phyloP scores from a whole-genome alignment of 768 basidiomycete species.

The Glaciozyma martinii region DNA sequence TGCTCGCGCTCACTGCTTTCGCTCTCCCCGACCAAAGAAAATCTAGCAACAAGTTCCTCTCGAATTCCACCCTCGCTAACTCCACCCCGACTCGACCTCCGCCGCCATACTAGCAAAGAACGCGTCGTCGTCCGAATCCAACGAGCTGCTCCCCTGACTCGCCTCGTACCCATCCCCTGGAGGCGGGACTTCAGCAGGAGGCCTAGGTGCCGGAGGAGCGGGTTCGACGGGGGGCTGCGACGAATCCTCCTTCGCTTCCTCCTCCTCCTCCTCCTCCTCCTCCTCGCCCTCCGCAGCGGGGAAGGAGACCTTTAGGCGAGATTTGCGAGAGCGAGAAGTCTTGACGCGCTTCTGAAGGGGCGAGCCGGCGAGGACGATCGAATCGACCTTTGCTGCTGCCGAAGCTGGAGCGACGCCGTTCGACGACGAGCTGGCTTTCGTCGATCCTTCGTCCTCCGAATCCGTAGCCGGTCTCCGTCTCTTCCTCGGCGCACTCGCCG shows the following conservation, averaged over 20 bases:
- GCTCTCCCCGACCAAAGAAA: no score
- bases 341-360: slow-evolving; percentile 30
- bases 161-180: background rate
- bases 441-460: background rate
- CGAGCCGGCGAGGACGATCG: background rate
- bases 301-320: slow-evolving; percentile 21
- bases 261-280: no score
- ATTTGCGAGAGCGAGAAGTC: slow-evolving; percentile 10
- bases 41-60: no score
- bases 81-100: slow-evolving; percentile 20
- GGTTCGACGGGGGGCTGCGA: background rate
- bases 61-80: no score
- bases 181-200: background rate
- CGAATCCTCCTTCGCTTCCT: background rate
- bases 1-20: no score
- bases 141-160: slow-evolving; percentile 19
- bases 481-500: background rate
- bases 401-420: background rate
- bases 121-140: slow-evolving; percentile 26
- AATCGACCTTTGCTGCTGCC: background rate
- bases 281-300: slow-evolving; percentile 10
- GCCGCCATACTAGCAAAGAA: slow-evolving; percentile 24
- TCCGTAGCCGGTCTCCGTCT: background rate
- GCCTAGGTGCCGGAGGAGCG: background rate
- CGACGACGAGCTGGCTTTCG: background rate